Percentiles rank a stretch among this genome's conserved stretches.
Evolutionary conservation across 257 asterid genomes (phyloP).

Genomic region (Salvia hispanica): DNA sequence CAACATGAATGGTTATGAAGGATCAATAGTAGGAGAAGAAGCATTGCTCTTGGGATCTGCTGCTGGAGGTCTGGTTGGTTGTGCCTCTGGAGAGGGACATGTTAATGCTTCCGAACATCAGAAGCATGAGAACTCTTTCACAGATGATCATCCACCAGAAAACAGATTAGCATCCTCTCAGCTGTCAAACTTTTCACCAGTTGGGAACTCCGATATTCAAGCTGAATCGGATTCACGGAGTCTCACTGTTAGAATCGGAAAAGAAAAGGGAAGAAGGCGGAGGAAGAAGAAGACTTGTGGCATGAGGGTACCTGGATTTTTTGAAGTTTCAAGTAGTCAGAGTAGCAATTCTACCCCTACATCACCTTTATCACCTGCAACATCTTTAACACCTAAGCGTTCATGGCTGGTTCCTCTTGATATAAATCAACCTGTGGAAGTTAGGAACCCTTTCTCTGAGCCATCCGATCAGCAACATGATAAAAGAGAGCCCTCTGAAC

Average conservation of each 20-base stretch:
- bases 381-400: slow-evolving; percentile 51
- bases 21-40: slow-evolving; percentile 47
- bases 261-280: slow-evolving; percentile 68
- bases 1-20: slow-evolving; percentile 36
- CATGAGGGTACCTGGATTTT: slow-evolving; percentile 39
- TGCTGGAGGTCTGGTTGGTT: not conserved
- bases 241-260: slow-evolving; percentile 61
- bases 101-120: slow-evolving; percentile 26
- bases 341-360: slow-evolving; percentile 90
- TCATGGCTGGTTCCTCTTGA: slow-evolving; percentile 45
- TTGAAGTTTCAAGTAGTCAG: slow-evolving; percentile 88
- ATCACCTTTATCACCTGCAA: slow-evolving; percentile 73
- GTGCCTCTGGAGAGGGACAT: slow-evolving; percentile 22
- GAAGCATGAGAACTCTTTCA: slow-evolving; percentile 31
- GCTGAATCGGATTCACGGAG: slow-evolving; percentile 42
- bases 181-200: slow-evolving; percentile 23
- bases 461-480: slow-evolving; percentile 26
- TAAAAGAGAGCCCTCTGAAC: slow-evolving; percentile 35
- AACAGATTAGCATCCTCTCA: slow-evolving; percentile 28
- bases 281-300: slow-evolving; percentile 66
- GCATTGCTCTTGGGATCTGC: slow-evolving; percentile 41
- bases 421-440: slow-evolving; percentile 38
- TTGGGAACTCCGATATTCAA: slow-evolving; percentile 42
- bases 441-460: slow-evolving; percentile 37
- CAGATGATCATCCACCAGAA: slow-evolving; percentile 44